These are phyloP conservation scores for Rhytidhysteron rufulum DNA, from an alignment of 2,329 filamentous ascomycete genomes.

Conservation along the genomic window DNA sequence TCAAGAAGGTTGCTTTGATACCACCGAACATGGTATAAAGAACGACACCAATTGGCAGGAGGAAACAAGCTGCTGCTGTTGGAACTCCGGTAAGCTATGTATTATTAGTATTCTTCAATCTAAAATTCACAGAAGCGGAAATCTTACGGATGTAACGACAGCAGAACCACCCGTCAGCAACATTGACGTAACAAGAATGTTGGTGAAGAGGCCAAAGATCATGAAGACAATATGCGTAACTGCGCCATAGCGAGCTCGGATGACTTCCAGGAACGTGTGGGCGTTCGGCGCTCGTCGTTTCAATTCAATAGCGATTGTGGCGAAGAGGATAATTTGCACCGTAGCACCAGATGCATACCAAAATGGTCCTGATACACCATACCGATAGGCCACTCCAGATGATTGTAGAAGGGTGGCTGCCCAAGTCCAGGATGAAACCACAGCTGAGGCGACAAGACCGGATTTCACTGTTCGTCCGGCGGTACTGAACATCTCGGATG, in stretches of 20 bases:
- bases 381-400: conserved; percentile 76
- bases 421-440: conserved; percentile 95
- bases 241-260: conserved; percentile 73
- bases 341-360: conserved; percentile 57
- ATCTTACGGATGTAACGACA: conserved; percentile 46
- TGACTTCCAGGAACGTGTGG: conserved; percentile 79
- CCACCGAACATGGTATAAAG: conserved; percentile 72
- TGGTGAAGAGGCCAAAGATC: conserved; percentile 74
- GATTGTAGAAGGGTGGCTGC: conserved; percentile 78
- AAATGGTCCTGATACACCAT: conserved; percentile 65
- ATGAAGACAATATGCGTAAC: conserved; percentile 74
- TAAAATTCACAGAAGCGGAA: neutral
- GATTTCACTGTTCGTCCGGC: conserved; percentile 86
- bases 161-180: conserved; percentile 78
- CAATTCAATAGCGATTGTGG: conserved; percentile 83
- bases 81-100: conserved; percentile 68
- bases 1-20: conserved; percentile 68
- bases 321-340: conserved; percentile 71
- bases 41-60: conserved; percentile 76
- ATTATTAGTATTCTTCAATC: conserved; percentile 27
- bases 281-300: conserved; percentile 85
- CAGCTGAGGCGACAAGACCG: conserved; percentile 79
- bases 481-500: conserved; percentile 88
- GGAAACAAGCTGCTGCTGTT: conserved; percentile 77
- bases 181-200: conserved; percentile 86